phyloP scores from a whole-genome alignment of 2,329 filamentous ascomycete species.

The Fusarium verrucosum region DNA sequence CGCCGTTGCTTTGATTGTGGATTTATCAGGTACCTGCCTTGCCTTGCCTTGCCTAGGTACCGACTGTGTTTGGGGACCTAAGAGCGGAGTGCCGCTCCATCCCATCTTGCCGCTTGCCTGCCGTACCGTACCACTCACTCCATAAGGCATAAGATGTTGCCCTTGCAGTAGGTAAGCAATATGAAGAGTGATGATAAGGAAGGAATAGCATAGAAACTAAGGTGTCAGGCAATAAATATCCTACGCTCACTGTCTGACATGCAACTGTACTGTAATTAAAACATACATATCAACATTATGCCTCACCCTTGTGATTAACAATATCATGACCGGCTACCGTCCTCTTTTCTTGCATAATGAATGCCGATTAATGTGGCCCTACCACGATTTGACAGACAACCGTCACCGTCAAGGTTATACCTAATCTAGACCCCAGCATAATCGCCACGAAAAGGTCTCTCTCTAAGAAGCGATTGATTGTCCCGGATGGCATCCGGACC shows the following conservation, averaged over 20 bases:
- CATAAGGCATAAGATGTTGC: no score
- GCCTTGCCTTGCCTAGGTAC: no score
- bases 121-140: neutral
- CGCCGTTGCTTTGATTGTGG: conserved; percentile 9
- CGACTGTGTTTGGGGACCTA: conserved; percentile 8
- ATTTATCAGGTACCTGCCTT: conserved; percentile 12
- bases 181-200: neutral
- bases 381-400: conserved; percentile 12
- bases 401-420: neutral
- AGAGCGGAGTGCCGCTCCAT: conserved; percentile 14
- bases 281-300: conserved; percentile 5
- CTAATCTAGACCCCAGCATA: conserved; percentile 25
- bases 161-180: conserved; percentile 6
- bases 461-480: conserved; percentile 9
- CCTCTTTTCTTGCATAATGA: no score
- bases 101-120: conserved; percentile 15
- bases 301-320: conserved; percentile 2
- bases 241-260: neutral
- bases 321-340: neutral
- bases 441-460: conserved; percentile 21
- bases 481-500: conserved; percentile 34
- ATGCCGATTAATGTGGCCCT: conserved; percentile 6
- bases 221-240: neutral
- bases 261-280: conserved; percentile 5
- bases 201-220: conserved; percentile 1